Percentiles rank a stretch among this genome's conserved stretches.
Conservation (phyloP, 345 rosid species). For the Rhodamnia argentea region DNA sequence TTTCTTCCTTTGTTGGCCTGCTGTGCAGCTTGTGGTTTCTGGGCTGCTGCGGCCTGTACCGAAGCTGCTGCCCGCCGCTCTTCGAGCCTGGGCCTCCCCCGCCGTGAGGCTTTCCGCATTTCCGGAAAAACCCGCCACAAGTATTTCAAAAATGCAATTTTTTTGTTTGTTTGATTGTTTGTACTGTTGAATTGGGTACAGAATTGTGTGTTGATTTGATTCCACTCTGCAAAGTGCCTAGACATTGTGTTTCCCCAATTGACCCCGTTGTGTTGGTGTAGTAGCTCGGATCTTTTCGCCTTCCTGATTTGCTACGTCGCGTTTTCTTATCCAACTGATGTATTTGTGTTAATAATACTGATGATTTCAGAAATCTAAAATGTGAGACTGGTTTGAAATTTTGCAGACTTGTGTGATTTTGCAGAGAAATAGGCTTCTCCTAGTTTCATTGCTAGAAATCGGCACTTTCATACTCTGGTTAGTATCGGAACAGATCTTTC, state of each 20-base stretch:
- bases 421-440: not conserved
- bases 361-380: not conserved
- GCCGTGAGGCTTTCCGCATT: conserved; percentile 6
- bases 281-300: not conserved
- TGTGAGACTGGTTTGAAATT: not conserved
- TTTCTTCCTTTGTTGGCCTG: not conserved
- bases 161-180: not conserved
- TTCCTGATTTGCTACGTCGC: not conserved
- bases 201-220: not conserved
- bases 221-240: not conserved
- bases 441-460: not conserved
- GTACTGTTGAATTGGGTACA: not conserved
- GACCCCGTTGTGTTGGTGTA: not conserved
- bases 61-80: conserved; percentile 51
- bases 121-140: not conserved
- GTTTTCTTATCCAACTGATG: not conserved
- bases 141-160: not conserved
- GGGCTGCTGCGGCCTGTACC: conserved; percentile 42
- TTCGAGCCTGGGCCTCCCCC: conserved; percentile 41
- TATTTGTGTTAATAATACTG: not conserved
- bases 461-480: not conserved
- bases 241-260: not conserved
- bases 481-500: not conserved
- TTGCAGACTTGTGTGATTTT: not conserved
- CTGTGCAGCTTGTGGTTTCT: conserved; percentile 39